Conservation (phyloP, 352 stramenopile species). For the Pythium insidiosum region DNA sequence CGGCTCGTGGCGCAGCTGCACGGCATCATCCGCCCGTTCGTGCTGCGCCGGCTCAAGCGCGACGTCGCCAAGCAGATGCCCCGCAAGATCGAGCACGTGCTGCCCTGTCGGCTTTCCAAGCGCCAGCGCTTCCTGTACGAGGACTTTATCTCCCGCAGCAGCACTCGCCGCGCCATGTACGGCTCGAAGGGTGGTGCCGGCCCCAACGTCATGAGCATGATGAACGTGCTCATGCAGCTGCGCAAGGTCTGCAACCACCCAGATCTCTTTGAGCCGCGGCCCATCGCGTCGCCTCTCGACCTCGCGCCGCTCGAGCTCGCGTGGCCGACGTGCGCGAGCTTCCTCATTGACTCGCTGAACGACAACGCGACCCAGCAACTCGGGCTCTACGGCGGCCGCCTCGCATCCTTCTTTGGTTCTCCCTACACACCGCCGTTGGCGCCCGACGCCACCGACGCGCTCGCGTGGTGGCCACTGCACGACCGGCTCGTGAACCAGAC, state of each 20-base stretch:
- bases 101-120: constrained; percentile 92
- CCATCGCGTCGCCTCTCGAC: constrained; percentile 94
- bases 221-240: constrained; percentile 99
- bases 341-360: constrained; percentile 33
- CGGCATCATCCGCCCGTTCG: constrained; percentile 97
- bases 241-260: constrained; percentile 97
- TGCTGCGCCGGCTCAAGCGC: constrained; percentile 95
- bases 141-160: constrained; percentile 96
- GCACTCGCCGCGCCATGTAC: constrained; percentile 89
- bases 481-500: no score
- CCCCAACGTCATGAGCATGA: constrained; percentile 96
- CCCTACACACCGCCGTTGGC: no score
- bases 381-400: no score
- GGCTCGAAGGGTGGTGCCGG: constrained; percentile 78
- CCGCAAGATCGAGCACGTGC: constrained; percentile 96
- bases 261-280: constrained; percentile 97
- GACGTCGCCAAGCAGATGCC: constrained; percentile 98
- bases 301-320: constrained; percentile 28
- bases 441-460: no score
- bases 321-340: constrained; percentile 30
- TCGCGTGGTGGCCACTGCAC: no score
- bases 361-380: constrained; percentile 22
- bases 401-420: no score
- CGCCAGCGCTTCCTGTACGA: constrained; percentile 97
- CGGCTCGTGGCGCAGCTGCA: constrained; percentile 93